A percentile compares a stretch with the other conserved stretches of the same genome.
Conservation (phyloP, 164 flowering plant genomes). For the Dillenia turbinata region DNA sequence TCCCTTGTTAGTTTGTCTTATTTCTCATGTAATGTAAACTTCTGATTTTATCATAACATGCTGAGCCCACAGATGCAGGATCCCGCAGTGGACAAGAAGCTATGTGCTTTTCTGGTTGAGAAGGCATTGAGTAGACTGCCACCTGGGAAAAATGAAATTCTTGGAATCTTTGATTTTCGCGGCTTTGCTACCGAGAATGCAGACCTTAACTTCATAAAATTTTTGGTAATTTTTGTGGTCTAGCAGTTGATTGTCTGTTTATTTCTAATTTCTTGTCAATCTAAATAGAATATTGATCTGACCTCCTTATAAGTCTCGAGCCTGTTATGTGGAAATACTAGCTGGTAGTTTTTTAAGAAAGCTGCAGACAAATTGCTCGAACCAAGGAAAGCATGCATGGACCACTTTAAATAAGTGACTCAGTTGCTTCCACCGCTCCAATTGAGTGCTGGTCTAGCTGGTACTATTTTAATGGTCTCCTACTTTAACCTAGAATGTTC, state of each 20-base stretch:
- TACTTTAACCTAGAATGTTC: no score
- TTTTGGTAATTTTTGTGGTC: slow-evolving; percentile 50
- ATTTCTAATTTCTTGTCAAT: background rate
- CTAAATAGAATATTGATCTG: background rate
- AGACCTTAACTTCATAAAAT: slow-evolving; percentile 70
- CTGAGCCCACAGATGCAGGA: slow-evolving; percentile 52
- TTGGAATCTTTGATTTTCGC: slow-evolving; percentile 76
- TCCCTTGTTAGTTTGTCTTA: slow-evolving; percentile 3
- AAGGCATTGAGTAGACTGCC: slow-evolving; percentile 78
- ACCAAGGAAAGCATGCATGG: no score
- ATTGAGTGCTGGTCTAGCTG: no score
- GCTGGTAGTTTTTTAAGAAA: no score
- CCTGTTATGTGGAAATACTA: no score
- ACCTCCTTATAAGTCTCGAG: background rate
- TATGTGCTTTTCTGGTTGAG: slow-evolving; percentile 75
- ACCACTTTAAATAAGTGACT: no score
- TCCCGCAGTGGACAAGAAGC: slow-evolving; percentile 56
- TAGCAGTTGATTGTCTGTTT: background rate
- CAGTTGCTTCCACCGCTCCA: no score
- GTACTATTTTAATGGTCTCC: no score
- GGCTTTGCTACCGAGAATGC: slow-evolving; percentile 70
- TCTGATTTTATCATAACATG: background rate
- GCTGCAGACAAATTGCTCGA: no score
- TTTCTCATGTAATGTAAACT: slow-evolving; percentile 12
- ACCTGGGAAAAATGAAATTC: slow-evolving; percentile 61